Conservation (phyloP, 192 early-diverging fungal genomes). For the Gigaspora rosea region DNA sequence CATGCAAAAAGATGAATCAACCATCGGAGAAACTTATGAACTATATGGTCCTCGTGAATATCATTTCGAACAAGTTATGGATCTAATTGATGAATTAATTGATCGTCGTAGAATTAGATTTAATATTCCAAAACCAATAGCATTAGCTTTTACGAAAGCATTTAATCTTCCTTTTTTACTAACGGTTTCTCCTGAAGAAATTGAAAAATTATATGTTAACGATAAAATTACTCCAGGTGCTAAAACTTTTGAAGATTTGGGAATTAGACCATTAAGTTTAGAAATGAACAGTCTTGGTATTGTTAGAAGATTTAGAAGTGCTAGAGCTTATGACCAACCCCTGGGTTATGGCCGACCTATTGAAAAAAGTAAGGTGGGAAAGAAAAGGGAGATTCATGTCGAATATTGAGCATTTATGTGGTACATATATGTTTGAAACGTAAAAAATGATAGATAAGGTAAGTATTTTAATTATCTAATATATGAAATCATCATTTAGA, state of each 20-base stretch:
- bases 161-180: slow-evolving; percentile 74
- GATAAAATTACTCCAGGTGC: slow-evolving; percentile 69
- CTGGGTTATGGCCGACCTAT: no score
- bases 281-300: slow-evolving; percentile 46
- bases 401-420: no score
- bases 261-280: slow-evolving; percentile 77
- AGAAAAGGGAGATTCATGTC: no score
- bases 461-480: no score
- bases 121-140: slow-evolving; percentile 70
- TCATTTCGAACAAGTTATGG: slow-evolving; percentile 69
- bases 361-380: no score
- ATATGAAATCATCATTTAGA: no score
- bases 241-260: slow-evolving; percentile 84
- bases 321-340: no score
- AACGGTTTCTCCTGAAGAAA: slow-evolving; percentile 80
- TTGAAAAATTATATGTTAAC: slow-evolving; percentile 78
- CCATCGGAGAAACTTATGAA: slow-evolving; percentile 87
- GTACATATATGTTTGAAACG: no score
- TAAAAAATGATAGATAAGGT: no score
- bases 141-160: slow-evolving; percentile 65
- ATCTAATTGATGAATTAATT: slow-evolving; percentile 68
- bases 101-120: slow-evolving; percentile 44
- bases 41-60: slow-evolving; percentile 72
- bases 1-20: slow-evolving; percentile 70
- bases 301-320: no score